These are phyloP conservation scores for Periconia sp. DNA, from an alignment of 2,329 filamentous ascomycete species.

Conservation along the genomic window DNA sequence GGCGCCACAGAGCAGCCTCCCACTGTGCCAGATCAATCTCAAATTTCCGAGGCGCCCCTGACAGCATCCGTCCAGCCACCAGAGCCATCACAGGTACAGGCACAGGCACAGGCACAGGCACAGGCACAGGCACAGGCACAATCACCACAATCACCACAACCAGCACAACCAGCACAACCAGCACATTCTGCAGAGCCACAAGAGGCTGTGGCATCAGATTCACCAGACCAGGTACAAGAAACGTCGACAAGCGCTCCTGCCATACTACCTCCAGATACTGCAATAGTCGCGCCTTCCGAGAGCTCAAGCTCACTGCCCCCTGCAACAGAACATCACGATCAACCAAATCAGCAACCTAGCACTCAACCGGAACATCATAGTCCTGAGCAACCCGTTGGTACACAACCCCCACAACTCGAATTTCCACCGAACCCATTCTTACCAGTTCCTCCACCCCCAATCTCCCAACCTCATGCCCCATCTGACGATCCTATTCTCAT, in stretches of 20 bases:
- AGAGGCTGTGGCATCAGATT: too few relatives aligned
- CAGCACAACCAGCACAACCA: constrained; percentile 19
- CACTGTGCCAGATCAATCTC: constrained; percentile 11
- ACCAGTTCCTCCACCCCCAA: constrained; percentile 24
- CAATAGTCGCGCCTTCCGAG: constrained; percentile 42
- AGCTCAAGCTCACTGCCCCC: constrained; percentile 43
- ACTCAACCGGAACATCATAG: constrained; percentile 8
- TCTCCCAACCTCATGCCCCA: constrained; percentile 31
- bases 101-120: too few relatives aligned
- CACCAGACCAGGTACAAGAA: constrained; percentile 27
- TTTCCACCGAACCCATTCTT: constrained; percentile 35
- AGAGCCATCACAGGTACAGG: too few relatives aligned
- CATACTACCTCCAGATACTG: constrained; percentile 31
- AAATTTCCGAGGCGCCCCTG: constrained; percentile 17
- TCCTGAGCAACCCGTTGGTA: constrained; percentile 20
- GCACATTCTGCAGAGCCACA: constrained; percentile 17
- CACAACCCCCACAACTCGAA: constrained; percentile 19
- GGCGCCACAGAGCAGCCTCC: constrained; percentile 6
- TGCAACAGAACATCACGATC: constrained; percentile 46
- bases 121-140: too few relatives aligned
- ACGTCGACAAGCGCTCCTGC: constrained; percentile 32
- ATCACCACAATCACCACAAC: constrained; percentile 21
- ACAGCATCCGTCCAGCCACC: constrained; percentile 17
- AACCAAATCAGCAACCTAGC: constrained; percentile 10
- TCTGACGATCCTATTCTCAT: constrained; percentile 36